Conservation (phyloP, 257 asterid species). For the Solanum virginianum region DNA sequence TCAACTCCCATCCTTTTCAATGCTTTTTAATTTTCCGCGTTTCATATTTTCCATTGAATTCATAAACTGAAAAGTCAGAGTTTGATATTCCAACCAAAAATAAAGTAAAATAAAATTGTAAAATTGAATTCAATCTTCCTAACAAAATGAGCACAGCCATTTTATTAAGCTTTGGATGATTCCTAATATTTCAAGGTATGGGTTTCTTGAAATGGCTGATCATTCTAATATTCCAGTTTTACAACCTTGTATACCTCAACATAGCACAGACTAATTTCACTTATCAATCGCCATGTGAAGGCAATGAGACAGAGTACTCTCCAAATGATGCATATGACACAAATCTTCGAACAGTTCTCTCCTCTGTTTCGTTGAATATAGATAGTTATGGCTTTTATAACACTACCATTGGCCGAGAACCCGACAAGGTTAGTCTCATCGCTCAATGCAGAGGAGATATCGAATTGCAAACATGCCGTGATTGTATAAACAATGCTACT, state of each 20-base stretch:
- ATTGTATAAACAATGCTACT: neutral
- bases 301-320: neutral
- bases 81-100: no score
- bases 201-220: neutral
- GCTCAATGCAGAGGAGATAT: conserved; percentile 26
- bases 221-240: neutral
- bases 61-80: neutral
- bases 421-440: neutral
- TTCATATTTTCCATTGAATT: no score
- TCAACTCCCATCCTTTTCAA: no score
- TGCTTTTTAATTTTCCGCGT: no score
- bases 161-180: neutral
- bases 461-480: conserved; percentile 4
- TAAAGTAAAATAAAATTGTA: no score
- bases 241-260: neutral
- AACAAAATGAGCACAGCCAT: no score
- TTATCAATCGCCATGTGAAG: neutral
- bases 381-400: conserved; percentile 9
- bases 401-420: conserved; percentile 3
- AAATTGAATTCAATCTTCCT: no score
- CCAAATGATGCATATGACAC: conserved; percentile 3
- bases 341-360: conserved; percentile 20
- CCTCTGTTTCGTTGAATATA: conserved; percentile 6
- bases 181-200: neutral
- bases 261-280: neutral